phyloP scores from a whole-genome alignment of 345 rosid species.

The Citrus inodora region DNA sequence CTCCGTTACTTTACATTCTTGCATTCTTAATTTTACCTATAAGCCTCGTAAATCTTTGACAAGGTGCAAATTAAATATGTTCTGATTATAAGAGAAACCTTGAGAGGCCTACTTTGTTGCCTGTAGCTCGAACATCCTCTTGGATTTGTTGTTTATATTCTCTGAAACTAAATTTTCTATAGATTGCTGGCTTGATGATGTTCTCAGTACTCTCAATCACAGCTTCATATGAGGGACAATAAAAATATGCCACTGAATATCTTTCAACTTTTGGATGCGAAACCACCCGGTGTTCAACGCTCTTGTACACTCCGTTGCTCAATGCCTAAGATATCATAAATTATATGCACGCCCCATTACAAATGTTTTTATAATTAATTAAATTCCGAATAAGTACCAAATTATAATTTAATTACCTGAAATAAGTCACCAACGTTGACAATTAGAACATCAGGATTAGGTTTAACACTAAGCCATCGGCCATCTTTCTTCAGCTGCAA shows the following conservation, averaged over 20 bases:
- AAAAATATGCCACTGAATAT: slow-evolving; percentile 58
- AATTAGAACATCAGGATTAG: slow-evolving; percentile 51
- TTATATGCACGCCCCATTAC: background rate
- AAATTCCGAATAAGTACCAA: background rate
- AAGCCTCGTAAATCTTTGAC: too few species aligned
- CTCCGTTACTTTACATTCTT: too few species aligned
- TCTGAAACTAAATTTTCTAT: slow-evolving; percentile 52
- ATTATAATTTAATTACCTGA: slow-evolving; percentile 39
- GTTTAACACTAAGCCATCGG: slow-evolving; percentile 58
- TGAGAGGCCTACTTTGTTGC: slow-evolving; percentile 73
- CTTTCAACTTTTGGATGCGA: slow-evolving; percentile 49
- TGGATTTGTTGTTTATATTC: slow-evolving; percentile 53
- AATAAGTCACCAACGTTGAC: slow-evolving; percentile 76
- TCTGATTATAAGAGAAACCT: slow-evolving; percentile 41
- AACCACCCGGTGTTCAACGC: slow-evolving; percentile 62
- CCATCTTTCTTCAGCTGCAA: slow-evolving; percentile 57
- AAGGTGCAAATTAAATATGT: too few species aligned
- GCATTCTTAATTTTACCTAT: too few species aligned
- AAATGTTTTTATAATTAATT: too few species aligned
- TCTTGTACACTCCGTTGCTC: slow-evolving; percentile 71
- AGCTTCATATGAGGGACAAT: slow-evolving; percentile 51
- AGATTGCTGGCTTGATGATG: slow-evolving; percentile 36
- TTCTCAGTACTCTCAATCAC: slow-evolving; percentile 47
- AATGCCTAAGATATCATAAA: slow-evolving; percentile 36
- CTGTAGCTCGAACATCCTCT: slow-evolving; percentile 55